Evolutionary conservation across 2,329 filamentous ascomycete species (phyloP).

Genomic region (Fusarium tricinctum): DNA sequence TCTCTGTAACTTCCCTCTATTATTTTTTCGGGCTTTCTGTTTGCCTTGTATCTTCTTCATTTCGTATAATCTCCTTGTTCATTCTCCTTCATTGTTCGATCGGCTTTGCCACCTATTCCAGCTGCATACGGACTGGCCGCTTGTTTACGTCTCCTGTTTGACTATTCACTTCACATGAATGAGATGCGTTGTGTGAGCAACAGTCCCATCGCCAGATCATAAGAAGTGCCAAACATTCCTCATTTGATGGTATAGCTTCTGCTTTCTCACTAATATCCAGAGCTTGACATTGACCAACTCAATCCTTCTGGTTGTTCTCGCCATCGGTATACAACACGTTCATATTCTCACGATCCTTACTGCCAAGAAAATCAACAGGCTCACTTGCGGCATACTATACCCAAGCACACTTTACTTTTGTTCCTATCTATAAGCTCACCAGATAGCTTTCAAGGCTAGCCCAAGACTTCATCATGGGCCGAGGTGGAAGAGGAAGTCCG

Average conservation of each 20-base stretch:
- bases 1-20: conserved; percentile 13
- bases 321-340: not conserved
- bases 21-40: conserved; percentile 9
- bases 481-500: conserved; percentile 55
- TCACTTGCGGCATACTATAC: not conserved
- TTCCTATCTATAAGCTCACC: not conserved
- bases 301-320: not conserved
- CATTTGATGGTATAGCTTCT: conserved; percentile 10
- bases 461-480: conserved; percentile 54
- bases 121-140: conserved; percentile 14
- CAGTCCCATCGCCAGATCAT: conserved; percentile 6
- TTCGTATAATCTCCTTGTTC: conserved; percentile 5
- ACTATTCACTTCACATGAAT: conserved; percentile 12
- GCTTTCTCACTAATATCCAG: conserved; percentile 8
- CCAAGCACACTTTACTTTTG: not conserved
- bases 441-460: not conserved
- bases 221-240: conserved; percentile 6
- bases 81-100: conserved; percentile 13
- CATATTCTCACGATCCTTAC: conserved; percentile 8
- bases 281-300: conserved; percentile 10
- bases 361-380: not conserved
- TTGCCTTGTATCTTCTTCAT: conserved; percentile 3
- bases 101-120: conserved; percentile 24
- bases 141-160: conserved; percentile 35
- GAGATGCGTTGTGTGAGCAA: conserved; percentile 15